Evolutionary conservation across 352 stramenopile genomes (phyloP), one percentile per base, ranked within the genome.

Genomic region (Globisporangium nunn): DNA sequence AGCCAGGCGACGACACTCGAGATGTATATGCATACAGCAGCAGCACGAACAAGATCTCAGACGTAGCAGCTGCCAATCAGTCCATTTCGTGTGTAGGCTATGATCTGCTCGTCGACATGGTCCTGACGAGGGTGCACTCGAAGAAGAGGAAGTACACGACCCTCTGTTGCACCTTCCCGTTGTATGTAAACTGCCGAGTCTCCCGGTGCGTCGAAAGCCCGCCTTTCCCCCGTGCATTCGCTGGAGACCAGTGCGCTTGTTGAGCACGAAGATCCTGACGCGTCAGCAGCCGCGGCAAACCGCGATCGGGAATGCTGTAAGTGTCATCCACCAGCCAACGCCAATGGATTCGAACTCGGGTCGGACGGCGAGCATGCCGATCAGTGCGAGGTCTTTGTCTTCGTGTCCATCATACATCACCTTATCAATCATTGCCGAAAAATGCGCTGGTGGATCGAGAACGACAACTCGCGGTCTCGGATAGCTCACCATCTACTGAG

Each of bases 221-320:
- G 10, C 54, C n/a, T 52, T 48, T 3, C 45, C 45, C 45, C 49
- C 54, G 46, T 59, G 54, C 31, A 28, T 48, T 6, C 45, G 45
- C 23, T 59, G 54, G 45, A 59, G 50, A 18, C 54, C 54, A 12
- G 37, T 28, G 33, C 54, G 54, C 54, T 59, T 54, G 54, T 59
- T 59, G 45, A 59, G 44, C 45, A 59, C 44, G 10, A 59, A 53
- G 44, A 59, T 52, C 46, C 52, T 53, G 33, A 10, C 54, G n/a
- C 41, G 30, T 5, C 6, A n/a, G 45, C 45, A 59, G 45, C 46
- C 46, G 29, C 15, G 17, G n/a, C n/a, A 17, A 10, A 44, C 43
- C 8, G 54, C 54, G 40, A 59, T 40, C 46, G 28, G 35, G 15
- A 52, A 47, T 1, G 54, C 54, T 14, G 54, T 37, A 1, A 4